Conservation (phyloP, 352 stramenopile genomes). For the Phytophthora palmivora region DNA sequence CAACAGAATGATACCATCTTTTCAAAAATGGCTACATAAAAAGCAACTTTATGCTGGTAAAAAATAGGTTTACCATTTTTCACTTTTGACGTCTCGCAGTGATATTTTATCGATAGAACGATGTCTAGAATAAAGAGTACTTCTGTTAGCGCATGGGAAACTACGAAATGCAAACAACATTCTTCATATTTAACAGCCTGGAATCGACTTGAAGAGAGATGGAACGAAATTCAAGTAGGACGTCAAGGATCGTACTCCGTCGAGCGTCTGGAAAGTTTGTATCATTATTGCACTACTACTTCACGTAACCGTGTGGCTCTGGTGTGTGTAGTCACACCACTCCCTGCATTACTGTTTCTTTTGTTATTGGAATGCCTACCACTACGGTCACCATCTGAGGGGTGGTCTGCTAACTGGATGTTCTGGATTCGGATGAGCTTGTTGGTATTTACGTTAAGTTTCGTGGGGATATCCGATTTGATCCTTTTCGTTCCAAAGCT, state of each 20-base stretch:
- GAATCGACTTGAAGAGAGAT: slow-evolving; percentile 18
- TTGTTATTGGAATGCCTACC: slow-evolving; percentile 33
- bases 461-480: slow-evolving; percentile 11
- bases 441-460: slow-evolving; percentile 20
- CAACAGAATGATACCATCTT: neutral
- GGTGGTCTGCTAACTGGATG: slow-evolving; percentile 30
- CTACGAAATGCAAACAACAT: neutral
- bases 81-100: neutral
- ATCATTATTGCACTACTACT: slow-evolving; percentile 13
- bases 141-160: neutral
- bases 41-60: neutral
- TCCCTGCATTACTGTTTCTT: slow-evolving; percentile 7
- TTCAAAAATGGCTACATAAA: slow-evolving; percentile 2
- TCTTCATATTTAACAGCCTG: neutral
- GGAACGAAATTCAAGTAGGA: slow-evolving; percentile 26
- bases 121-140: slow-evolving; percentile 5
- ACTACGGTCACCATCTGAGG: slow-evolving; percentile 22
- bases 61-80: slow-evolving; percentile 2
- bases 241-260: slow-evolving; percentile 27
- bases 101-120: neutral
- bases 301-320: slow-evolving; percentile 15
- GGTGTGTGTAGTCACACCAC: slow-evolving; percentile 18
- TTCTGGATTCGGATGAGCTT: slow-evolving; percentile 30
- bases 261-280: slow-evolving; percentile 26
- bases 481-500: slow-evolving; percentile 15